These are phyloP conservation scores for Chrysosporium keratinophilum DNA, from an alignment of 2,329 filamentous ascomycete species.

Conservation along the genomic window DNA sequence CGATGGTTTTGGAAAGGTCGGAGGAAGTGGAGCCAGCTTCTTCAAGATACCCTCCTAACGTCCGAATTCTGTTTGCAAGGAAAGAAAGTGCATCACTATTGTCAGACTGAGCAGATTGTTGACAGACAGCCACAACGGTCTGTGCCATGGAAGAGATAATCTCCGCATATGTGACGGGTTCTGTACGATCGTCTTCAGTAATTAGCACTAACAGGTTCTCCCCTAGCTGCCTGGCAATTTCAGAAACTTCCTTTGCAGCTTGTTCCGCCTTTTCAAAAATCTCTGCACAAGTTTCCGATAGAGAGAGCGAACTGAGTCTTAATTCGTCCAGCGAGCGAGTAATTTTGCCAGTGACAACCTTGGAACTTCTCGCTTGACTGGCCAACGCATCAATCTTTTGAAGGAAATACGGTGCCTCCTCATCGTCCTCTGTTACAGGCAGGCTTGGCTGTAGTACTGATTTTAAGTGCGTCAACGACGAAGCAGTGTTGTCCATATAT, in stretches of 20 bases:
- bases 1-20: slow-evolving; percentile 61
- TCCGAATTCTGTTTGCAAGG: slow-evolving; percentile 57
- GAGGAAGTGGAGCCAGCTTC: slow-evolving; percentile 61
- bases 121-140: slow-evolving; percentile 21
- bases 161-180: slow-evolving; percentile 57
- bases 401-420: slow-evolving; percentile 57
- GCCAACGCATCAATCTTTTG: slow-evolving; percentile 62
- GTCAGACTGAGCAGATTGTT: slow-evolving; percentile 23
- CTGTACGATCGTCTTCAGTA: slow-evolving; percentile 59
- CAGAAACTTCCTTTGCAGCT: slow-evolving; percentile 54
- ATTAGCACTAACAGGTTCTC: slow-evolving; percentile 55
- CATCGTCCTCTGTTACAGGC: slow-evolving; percentile 55
- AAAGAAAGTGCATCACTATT: slow-evolving; percentile 54
- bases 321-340: slow-evolving; percentile 68
- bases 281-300: slow-evolving; percentile 56
- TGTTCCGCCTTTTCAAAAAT: slow-evolving; percentile 61
- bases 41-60: slow-evolving; percentile 52
- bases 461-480: slow-evolving; percentile 54
- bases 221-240: slow-evolving; percentile 58
- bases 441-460: slow-evolving; percentile 58
- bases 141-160: slow-evolving; percentile 50
- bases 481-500: slow-evolving; percentile 67
- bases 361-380: slow-evolving; percentile 66
- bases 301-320: slow-evolving; percentile 61
- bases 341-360: slow-evolving; percentile 72